A percentile compares a stretch with the other conserved stretches of the same genome.
phyloP scores from a whole-genome alignment of 1,139 yeast genomes.

The Petasospora rhodanensis region DNA sequence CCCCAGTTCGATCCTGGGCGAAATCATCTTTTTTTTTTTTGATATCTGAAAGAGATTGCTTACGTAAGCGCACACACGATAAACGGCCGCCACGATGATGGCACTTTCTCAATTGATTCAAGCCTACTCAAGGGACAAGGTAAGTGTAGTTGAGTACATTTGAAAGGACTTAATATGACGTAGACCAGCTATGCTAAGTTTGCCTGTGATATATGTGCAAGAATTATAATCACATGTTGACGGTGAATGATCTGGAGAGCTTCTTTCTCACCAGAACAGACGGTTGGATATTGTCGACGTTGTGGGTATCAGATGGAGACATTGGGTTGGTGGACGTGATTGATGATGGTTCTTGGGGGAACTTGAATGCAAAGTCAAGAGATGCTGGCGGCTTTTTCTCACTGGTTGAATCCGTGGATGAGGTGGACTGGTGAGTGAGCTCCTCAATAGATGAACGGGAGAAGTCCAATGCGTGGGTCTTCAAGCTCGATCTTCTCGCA shows the following conservation, averaged over 20 bases:
- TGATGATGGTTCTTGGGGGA: constrained; percentile 16
- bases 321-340: constrained; percentile 2
- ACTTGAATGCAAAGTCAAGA: constrained; percentile 25
- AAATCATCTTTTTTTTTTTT: constrained; percentile 49
- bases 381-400: constrained; percentile 24
- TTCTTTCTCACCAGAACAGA: constrained; percentile 16
- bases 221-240: constrained; percentile 15
- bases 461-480: constrained; percentile 17
- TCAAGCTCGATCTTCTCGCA: constrained; percentile 18
- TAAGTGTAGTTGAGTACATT: not conserved
- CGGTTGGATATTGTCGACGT: constrained; percentile 5
- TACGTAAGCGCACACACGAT: too few species aligned
- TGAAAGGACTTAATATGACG: not conserved
- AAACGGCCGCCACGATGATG: not conserved
- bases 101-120: not conserved
- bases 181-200: constrained; percentile 3
- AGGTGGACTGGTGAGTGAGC: not conserved
- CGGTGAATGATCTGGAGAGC: constrained; percentile 20
- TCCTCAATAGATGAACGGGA: constrained; percentile 13
- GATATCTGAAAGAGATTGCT: not conserved
- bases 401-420: constrained; percentile 3
- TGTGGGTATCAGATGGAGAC: constrained; percentile 7
- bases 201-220: too few species aligned
- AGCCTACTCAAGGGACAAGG: too few species aligned
- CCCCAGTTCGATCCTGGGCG: constrained; percentile 99